These are phyloP conservation scores for Oryza brachyantha DNA, from an alignment of 176 grass and related monocot genomes.

Conservation along the genomic window DNA sequence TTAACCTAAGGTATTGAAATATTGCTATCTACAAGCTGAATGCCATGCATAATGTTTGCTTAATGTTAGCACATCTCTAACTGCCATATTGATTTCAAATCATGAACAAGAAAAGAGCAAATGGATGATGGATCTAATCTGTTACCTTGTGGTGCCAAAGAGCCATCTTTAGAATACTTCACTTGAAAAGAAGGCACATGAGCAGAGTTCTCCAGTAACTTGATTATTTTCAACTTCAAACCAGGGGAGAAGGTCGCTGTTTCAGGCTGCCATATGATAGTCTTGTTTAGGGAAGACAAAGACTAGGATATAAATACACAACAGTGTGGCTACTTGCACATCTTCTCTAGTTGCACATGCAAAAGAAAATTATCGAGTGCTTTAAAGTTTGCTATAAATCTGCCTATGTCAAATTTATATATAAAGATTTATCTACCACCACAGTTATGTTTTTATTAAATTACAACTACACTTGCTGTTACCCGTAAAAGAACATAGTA, in stretches of 20 bases:
- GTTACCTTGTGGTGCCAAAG: constrained; percentile 43
- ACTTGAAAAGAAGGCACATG: constrained; percentile 36
- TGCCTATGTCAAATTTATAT: constrained; percentile 3
- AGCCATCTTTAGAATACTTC: constrained; percentile 35
- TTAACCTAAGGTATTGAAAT: neutral
- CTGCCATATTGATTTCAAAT: neutral
- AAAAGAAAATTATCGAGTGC: neutral
- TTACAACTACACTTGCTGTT: neutral
- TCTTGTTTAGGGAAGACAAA: neutral
- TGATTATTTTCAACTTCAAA: constrained; percentile 83
- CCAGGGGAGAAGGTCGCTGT: constrained; percentile 71
- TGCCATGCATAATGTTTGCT: neutral
- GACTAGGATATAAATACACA: constrained; percentile 6
- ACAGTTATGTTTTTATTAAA: neutral
- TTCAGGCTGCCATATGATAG: constrained; percentile 56
- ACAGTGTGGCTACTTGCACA: neutral
- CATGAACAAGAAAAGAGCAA: neutral
- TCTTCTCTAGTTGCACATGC: neutral
- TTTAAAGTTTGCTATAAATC: neutral
- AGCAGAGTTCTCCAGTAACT: constrained; percentile 61
- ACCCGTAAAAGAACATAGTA: neutral
- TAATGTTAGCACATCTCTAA: neutral
- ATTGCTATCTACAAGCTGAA: neutral
- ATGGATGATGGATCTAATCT: constrained; percentile 18
- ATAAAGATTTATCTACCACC: neutral